Conservation (phyloP, 1,284 basidiomycete genomes). For the Papiliotrema fonsecae region DNA sequence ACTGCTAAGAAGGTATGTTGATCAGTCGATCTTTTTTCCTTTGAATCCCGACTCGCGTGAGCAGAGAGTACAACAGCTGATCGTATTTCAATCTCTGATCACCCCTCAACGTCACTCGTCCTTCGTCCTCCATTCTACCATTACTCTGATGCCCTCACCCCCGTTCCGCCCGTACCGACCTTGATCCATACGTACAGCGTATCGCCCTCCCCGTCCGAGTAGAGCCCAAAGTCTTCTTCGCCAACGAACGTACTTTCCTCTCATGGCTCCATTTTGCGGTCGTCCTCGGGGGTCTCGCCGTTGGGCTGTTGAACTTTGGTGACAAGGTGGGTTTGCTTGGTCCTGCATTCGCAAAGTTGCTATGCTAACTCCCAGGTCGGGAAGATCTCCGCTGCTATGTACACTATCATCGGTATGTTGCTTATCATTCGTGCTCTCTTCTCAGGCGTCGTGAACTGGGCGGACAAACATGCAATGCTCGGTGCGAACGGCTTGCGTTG, state of each 20-base stretch:
- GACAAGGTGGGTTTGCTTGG: constrained; percentile 89
- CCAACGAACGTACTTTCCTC: constrained; percentile 86
- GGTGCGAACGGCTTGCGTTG: too few species aligned
- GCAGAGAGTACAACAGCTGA: too few species aligned
- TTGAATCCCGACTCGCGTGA: too few species aligned
- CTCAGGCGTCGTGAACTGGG: too few species aligned
- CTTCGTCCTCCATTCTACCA: not conserved
- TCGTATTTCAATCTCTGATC: not conserved
- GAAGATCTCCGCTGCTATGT: constrained; percentile 49
- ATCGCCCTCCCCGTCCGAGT: constrained; percentile 92
- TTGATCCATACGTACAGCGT: constrained; percentile 49
- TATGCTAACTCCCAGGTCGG: constrained; percentile 30
- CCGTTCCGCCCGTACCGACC: constrained; percentile 2
- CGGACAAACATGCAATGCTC: too few species aligned
- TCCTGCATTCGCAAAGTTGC: constrained; percentile 68
- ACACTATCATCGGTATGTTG: constrained; percentile 47
- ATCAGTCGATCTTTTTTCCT: not conserved
- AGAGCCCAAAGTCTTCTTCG: constrained; percentile 85
- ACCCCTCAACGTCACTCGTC: not conserved
- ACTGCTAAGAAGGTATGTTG: constrained; percentile 68
- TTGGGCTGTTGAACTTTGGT: constrained; percentile 94
- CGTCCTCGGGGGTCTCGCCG: constrained; percentile 83
- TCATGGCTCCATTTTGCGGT: constrained; percentile 97
- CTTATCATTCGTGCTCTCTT: not conserved
- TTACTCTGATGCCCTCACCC: not conserved